Conservation (phyloP, 176 grass and related monocot species). For the Echinochloa phyllopogon region DNA sequence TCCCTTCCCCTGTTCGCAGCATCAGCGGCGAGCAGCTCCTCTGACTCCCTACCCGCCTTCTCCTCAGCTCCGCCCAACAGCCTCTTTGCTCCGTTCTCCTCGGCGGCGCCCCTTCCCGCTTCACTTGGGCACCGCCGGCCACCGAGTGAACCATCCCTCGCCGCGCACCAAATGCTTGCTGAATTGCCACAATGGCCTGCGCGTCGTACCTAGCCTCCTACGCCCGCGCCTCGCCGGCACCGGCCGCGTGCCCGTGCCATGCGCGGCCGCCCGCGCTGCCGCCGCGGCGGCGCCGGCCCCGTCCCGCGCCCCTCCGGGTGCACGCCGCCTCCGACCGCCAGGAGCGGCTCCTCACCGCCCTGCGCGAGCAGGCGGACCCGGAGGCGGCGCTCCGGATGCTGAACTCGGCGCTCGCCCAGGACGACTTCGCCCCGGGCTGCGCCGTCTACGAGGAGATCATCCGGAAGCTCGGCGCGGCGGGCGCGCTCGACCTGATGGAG, state of each 20-base stretch:
- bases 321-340: conserved; percentile 45
- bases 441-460: conserved; percentile 75
- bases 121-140: not conserved
- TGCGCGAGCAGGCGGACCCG: conserved; percentile 68
- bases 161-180: conserved; percentile 47
- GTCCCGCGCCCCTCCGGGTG: not conserved
- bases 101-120: not conserved
- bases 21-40: not conserved
- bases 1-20: not conserved
- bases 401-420: conserved; percentile 50
- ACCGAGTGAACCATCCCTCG: not conserved
- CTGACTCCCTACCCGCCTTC: not conserved
- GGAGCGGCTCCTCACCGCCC: conserved; percentile 48
- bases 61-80: not conserved
- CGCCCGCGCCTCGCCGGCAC: conserved; percentile 39
- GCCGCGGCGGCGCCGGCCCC: not conserved
- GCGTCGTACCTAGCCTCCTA: conserved; percentile 43
- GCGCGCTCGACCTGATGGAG: conserved; percentile 66
- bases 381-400: conserved; percentile 62
- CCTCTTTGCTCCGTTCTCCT: not conserved
- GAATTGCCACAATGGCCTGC: conserved; percentile 72
- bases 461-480: conserved; percentile 59
- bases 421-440: conserved; percentile 38
- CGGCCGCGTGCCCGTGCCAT: not conserved
- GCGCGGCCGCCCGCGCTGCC: not conserved